Evolutionary conservation across 2,329 filamentous ascomycete species (phyloP), one percentile per base, ranked within the genome.

Genomic region (Ophiocordyceps camponoti-rufipedis): DNA sequence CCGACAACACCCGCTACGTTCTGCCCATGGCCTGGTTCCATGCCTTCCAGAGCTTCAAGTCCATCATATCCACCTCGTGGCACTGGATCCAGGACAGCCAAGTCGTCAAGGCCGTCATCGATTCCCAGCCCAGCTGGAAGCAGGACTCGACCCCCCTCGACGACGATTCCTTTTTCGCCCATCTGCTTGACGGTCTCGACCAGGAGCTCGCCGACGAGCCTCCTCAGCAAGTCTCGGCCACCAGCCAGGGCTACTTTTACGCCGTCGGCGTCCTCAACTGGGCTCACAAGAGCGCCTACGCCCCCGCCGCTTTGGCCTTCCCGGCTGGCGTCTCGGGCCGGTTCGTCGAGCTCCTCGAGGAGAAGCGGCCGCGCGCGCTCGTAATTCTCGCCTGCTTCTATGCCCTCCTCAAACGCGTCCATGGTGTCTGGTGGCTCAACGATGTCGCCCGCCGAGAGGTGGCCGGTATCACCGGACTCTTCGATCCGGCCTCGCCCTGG

Each of bases 371-470:
- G 1, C 72, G 78, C 12, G 75, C 78, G 2, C 64, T 82, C 28
- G 70, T 72, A 31, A 75, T 81, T 33, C 67, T 82, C 1, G 78
- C 77, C 7, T 78, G 74, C 56, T 82, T 80, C 57, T 81, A 81
- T 53, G 78, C 75, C 28, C 62, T 81, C 35, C 64, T 83, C 42
- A 78, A 78, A 54, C 69, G 70, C 32, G 65, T 81, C 49, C 72
- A 80, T 48, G 59, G 66, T 14, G 64, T 78, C 14, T 85, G 81
- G 81, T 85, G 81, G 80, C 63, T 84, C 28, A 69, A 76, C 18
- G 78, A 80, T 38, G 78, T 82, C 53, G 72, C 78, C 8, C 70
- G 72, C 14, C 71, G 75, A 46, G 75, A 85, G 52, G 74, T 85
- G 14, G 71, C 75, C 55, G 78, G 79, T 18, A 68, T 82, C 23